Base-by-base conservation (phyloP, 495 filamentous ascomycete species). In the Physcia stellaris region DNA sequence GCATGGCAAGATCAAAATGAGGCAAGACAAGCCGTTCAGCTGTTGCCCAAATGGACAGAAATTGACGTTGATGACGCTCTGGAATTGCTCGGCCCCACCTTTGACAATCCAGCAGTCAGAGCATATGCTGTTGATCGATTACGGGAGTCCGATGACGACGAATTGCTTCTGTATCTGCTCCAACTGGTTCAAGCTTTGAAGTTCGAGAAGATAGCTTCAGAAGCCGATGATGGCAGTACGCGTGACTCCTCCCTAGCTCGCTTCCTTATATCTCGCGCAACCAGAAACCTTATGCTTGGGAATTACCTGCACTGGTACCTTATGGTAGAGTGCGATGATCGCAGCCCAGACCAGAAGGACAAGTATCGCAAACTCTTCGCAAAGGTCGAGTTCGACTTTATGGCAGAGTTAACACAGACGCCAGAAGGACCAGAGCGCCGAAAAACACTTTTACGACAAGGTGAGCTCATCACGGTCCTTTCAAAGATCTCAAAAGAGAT, bases 271-370 rank as follows among this genome's bases (percentile, higher is more conserved):
- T 71, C 74, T 0, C 70, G 92, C 24, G 88, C 92, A 6, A 76
- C 79, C 11, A 71, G 79, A 37, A 94, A 88, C 48, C 77, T 92
- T 48, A 80, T 81, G 39, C 71, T 99, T 1, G 90, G 87, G 4
- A 99, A 90, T 53, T 94, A 85, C 54, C 72, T 99, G 32, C 85
- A 92, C 57, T 99, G 90, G 90, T 99, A 96, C 55, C 66, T 99
- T 1, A 94, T 94, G 75, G 92, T 96, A 2, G 92, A 99, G 56
- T 84, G 78, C 26, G 88, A 94, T 51, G 86, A 95, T 49, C 70
- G 76, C 37, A 80, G 74, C 37, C 71, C 73, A 5, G 75, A 79
- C 9, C 83, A 85, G 41, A 57, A 70, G 2, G 68, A 71, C 15
- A 73, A 76, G 35, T 79, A 86, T 42, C 83, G 79, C 20, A 78